phyloP scores from a whole-genome alignment of 2,329 filamentous ascomycete genomes.

The Fusarium multiceps region DNA sequence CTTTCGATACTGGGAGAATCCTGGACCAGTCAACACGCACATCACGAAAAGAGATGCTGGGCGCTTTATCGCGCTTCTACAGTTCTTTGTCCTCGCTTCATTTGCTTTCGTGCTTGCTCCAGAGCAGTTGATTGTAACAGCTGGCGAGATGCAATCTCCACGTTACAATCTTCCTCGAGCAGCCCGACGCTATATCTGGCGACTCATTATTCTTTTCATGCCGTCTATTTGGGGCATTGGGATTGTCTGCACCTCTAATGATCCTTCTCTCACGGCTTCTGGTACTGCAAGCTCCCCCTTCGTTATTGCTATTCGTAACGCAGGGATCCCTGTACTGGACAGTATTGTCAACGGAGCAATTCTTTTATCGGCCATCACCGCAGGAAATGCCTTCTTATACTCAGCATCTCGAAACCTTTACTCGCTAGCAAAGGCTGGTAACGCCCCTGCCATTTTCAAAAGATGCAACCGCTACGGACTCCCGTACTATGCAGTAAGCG shows the following conservation, averaged over 20 bases:
- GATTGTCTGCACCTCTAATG: conserved; percentile 4
- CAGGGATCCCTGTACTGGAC: conserved; percentile 5
- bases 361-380: conserved; percentile 7
- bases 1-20: neutral
- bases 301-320: conserved; percentile 1
- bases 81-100: conserved; percentile 1
- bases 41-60: neutral
- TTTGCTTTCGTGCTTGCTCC: conserved; percentile 7
- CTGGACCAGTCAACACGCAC: conserved; percentile 8
- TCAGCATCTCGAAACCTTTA: conserved; percentile 2
- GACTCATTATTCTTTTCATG: conserved; percentile 2
- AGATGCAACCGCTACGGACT: conserved; percentile 11
- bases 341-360: conserved; percentile 13
- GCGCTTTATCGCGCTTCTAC: neutral
- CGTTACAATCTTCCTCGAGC: conserved; percentile 7
- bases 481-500: neutral
- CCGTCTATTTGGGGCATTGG: conserved; percentile 12
- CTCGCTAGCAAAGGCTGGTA: conserved; percentile 4
- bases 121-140: conserved; percentile 3
- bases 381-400: conserved; percentile 5
- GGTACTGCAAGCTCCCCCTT: conserved; percentile 1
- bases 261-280: neutral
- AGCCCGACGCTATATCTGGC: neutral
- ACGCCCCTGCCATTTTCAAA: conserved; percentile 1
- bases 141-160: conserved; percentile 1